Base-by-base conservation (phyloP, 2,329 filamentous ascomycete genomes). In the Colletotrichum musicola region DNA sequence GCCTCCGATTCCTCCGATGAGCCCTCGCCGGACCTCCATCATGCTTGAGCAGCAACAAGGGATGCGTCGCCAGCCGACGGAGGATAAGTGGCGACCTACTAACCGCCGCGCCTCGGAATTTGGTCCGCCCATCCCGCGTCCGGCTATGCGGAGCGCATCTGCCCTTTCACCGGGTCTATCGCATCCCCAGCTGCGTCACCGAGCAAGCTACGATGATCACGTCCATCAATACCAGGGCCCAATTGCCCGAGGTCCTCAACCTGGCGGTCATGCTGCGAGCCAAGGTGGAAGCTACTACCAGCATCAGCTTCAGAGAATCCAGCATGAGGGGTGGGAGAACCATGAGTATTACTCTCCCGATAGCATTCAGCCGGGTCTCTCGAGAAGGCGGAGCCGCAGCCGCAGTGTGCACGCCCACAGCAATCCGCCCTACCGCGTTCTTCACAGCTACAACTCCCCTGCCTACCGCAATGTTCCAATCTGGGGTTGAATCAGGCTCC, bases 391-490 rank as follows among this genome's bases (percentile, higher is more conserved):
- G 16, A 62, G 47, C n/a, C 60, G 56, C 20, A 65, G 60, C 27
- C 59, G 64, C 9, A 69, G 65, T 35, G 56, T 56, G 4, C 67
- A 69, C 44, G 57, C 56, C 14, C 50, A 61, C 27, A 72, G 72
- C 55, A 72, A 77, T 35, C 75, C 76, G 13, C 85, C 84, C 9
- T 88, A 85, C 68, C 84, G 86, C 1, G 80, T 88, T 12, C 77
- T 88, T 9, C 87, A 89, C 76, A 88, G 86, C 76, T 88, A 89
- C 72, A 87, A 88, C 73, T 87, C 86, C 4, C 86, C 86, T 5
- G 85, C 86, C 6, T 89, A 89, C 72, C 81, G 81, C 30, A 81
- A 84, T 42, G 82, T 80, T 3, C 86, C 86, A 0, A 87, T 88
- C n/a, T 88, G 86, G 85, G 82, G 84, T n/a, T 87, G 71, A 78